Conservation (phyloP, 306 rosid species). For the Acacia melanoxylon region DNA sequence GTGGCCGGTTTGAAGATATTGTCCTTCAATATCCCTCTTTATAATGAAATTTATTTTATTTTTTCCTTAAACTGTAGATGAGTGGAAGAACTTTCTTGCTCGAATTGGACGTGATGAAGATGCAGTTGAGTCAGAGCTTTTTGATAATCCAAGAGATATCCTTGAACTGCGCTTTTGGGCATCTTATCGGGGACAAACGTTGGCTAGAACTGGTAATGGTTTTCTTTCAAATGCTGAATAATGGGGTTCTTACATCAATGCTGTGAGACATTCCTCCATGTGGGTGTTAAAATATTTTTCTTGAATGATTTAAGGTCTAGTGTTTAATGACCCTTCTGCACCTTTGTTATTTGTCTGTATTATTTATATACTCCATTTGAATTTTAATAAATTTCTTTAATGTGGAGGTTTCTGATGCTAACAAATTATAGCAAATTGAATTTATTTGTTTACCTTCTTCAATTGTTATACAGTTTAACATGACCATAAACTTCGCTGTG, state of each 20-base stretch:
- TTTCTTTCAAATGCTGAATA: neutral
- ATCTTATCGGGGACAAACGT: constrained; percentile 92
- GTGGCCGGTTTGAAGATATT: too few species aligned
- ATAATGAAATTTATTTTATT: neutral
- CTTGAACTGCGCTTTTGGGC: constrained; percentile 98
- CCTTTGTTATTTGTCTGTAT: neutral
- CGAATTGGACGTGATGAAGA: constrained; percentile 85
- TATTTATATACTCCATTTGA: neutral
- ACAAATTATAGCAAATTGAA: neutral
- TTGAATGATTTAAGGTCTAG: constrained; percentile 15
- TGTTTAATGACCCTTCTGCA: neutral
- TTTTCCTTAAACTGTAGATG: constrained; percentile 48
- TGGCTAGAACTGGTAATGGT: constrained; percentile 88
- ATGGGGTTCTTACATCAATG: neutral
- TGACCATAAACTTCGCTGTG: neutral
- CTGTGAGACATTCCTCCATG: neutral
- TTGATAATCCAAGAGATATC: constrained; percentile 60
- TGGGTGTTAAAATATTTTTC: neutral
- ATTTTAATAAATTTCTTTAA: neutral
- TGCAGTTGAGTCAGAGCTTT: constrained; percentile 59
- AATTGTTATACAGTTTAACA: neutral
- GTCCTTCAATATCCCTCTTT: neutral
- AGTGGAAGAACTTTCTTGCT: constrained; percentile 92
- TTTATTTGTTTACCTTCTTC: neutral
- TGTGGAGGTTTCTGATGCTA: neutral